Base-by-base conservation (phyloP, 768 basidiomycete species). In the Suillus bovinus region DNA sequence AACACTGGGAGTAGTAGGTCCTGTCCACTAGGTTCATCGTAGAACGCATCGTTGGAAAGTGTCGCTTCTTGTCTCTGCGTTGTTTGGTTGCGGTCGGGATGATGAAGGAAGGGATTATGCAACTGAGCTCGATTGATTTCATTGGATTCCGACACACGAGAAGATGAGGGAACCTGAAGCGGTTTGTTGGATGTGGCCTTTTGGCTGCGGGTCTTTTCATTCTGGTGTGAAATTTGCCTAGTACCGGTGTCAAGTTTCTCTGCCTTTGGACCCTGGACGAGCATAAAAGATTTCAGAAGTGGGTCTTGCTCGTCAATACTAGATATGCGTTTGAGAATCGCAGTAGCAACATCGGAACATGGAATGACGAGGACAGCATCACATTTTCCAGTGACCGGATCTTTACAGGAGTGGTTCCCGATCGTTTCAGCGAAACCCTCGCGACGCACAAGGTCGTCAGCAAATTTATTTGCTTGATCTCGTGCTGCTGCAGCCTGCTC, bases 71-170 rank as follows among this genome's bases (percentile, higher is more conserved):
- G n/a, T n/a, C n/a, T 11, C 36, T 36, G 36, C 13, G 13, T 36
- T 11, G 13, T 13, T 36, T 36, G 11, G 13, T 36, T 36, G 34
- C 34, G 3, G 11, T 36, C 34, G 11, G 10, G 34, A 36, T 11
- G 10, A 36, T 13, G 13, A 36, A 36, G 34, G 13, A 36, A 36
- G 2, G 34, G 34, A 1, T 14, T 8, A 0, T 22, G 33, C 53
- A 54, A 36, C 13, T 20, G 10, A 0, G 0, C 1, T 8, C 0
- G n/a, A 4, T 22, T 2, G n/a, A 2, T 4, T 5, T 14, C 13
- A 1, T 1, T 22, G 13, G 7, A 5, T 16, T 34, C 14, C 1
- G n/a, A n/a, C n/a, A n/a, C n/a, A n/a, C n/a, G n/a, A n/a, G n/a
- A n/a, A n/a, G n/a, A n/a, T n/a, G n/a, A n/a, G n/a, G n/a, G n/a